Evolutionary conservation across 2,329 filamentous ascomycete species (phyloP).

Genomic region (Neofusicoccum cordaticola): DNA sequence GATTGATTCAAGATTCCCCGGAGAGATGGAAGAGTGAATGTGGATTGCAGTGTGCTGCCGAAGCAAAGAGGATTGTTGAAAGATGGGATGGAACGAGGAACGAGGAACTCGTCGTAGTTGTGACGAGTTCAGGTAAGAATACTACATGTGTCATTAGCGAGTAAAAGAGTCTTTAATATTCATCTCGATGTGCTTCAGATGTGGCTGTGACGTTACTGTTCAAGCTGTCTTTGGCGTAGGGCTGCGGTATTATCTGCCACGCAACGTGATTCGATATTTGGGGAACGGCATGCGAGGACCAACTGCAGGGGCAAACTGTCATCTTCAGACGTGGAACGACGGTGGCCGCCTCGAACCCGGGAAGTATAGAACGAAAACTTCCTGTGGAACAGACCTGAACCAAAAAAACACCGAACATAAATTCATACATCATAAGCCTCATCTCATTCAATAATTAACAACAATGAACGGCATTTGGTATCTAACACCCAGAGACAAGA

Average conservation of each 20-base stretch:
- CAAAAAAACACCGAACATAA: neutral
- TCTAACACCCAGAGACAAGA: neutral
- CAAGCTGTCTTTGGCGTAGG: too few relatives aligned
- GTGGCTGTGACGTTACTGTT: too few relatives aligned
- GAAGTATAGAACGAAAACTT: too few relatives aligned
- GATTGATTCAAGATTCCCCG: neutral
- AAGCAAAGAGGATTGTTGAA: neutral
- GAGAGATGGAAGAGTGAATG: neutral
- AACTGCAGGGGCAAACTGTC: too few relatives aligned
- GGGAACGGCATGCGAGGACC: too few relatives aligned
- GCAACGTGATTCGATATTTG: too few relatives aligned
- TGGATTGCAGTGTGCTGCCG: neutral
- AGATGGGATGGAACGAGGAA: neutral
- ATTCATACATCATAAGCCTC: neutral
- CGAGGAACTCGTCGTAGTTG: neutral
- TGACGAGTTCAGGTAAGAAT: neutral
- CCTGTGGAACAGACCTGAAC: too few relatives aligned
- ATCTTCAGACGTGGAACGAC: too few relatives aligned
- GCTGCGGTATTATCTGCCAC: too few relatives aligned
- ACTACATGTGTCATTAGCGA: conserved; percentile 14
- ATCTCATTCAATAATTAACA: conserved; percentile 2
- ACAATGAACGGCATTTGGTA: conserved; percentile 12
- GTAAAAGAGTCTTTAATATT: conserved; percentile 8
- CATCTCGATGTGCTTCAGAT: too few relatives aligned
- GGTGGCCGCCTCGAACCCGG: too few relatives aligned